These are phyloP conservation scores for Scheffersomyces spartinae DNA, from an alignment of 805 yeast species.

Conservation along the genomic window DNA sequence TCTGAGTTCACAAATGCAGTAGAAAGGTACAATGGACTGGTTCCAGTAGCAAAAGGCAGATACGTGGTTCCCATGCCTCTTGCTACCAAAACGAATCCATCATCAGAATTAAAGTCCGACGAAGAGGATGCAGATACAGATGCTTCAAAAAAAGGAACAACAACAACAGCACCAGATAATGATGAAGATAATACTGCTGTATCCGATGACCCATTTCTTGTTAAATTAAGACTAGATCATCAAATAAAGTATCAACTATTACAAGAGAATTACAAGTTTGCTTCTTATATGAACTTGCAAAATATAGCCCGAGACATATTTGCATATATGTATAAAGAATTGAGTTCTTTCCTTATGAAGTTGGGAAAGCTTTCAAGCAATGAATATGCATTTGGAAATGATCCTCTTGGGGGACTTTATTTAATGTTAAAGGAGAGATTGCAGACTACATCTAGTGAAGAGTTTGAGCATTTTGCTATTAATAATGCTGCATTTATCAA, in stretches of 20 bases:
- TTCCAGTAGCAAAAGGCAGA: too few relatives aligned
- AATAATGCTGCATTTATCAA: constrained; percentile 23
- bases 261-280: constrained; percentile 30
- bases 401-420: constrained; percentile 16
- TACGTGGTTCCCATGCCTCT: too few relatives aligned
- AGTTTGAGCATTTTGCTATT: constrained; percentile 28
- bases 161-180: too few relatives aligned
- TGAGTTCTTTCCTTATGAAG: constrained; percentile 20
- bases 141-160: too few relatives aligned
- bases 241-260: constrained; percentile 29
- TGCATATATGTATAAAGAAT: constrained; percentile 25
- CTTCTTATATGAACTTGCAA: constrained; percentile 30
- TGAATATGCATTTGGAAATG: too few relatives aligned
- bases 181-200: constrained; percentile 15
- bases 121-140: constrained; percentile 11
- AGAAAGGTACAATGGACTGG: too few relatives aligned
- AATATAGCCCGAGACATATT: constrained; percentile 27
- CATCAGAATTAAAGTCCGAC: too few relatives aligned
- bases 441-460: constrained; percentile 14
- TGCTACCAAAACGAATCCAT: too few relatives aligned
- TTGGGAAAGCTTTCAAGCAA: constrained; percentile 16
- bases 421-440: constrained; percentile 15
- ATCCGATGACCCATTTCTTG: constrained; percentile 29
- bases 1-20: constrained; percentile 19
- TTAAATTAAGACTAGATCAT: constrained; percentile 26